A percentile compares a stretch with the other conserved stretches of the same genome.
phyloP scores from a whole-genome alignment of 2,329 filamentous ascomycete species.

The Pyrenophora graminea region DNA sequence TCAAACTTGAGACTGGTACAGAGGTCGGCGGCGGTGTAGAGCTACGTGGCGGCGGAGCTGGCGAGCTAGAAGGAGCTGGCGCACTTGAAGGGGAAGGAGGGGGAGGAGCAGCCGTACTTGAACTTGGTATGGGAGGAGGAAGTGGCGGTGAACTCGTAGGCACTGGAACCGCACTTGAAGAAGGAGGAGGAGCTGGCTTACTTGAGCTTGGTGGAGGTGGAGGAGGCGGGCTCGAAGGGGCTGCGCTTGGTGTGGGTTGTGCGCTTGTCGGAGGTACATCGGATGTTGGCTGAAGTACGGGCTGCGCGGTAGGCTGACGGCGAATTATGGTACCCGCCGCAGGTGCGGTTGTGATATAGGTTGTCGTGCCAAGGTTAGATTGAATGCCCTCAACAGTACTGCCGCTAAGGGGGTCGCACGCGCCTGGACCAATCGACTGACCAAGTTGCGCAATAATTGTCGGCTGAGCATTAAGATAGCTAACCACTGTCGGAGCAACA shows the following conservation, averaged over 20 bases:
- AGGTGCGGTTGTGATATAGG: constrained; percentile 8
- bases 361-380: constrained; percentile 10
- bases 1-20: constrained; percentile 14
- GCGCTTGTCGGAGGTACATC: constrained; percentile 12
- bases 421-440: constrained; percentile 27
- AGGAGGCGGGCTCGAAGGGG: neutral
- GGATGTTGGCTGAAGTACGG: neutral
- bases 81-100: constrained; percentile 18
- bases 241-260: constrained; percentile 4
- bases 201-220: constrained; percentile 8
- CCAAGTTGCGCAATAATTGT: constrained; percentile 40
- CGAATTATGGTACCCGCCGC: constrained; percentile 3
- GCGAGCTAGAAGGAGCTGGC: constrained; percentile 2
- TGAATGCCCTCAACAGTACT: constrained; percentile 2
- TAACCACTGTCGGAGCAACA: constrained; percentile 35
- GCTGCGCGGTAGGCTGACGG: neutral
- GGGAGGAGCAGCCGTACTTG: constrained; percentile 12
- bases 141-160: constrained; percentile 11
- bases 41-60: constrained; percentile 3
- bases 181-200: constrained; percentile 1
- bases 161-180: constrained; percentile 1
- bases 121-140: constrained; percentile 9
- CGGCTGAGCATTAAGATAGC: constrained; percentile 36
- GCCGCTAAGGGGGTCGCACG: constrained; percentile 41
- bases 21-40: constrained; percentile 11